Evolutionary conservation across 306 rosid genomes (phyloP).

Genomic region (Cyamopsis tetragonoloba): DNA sequence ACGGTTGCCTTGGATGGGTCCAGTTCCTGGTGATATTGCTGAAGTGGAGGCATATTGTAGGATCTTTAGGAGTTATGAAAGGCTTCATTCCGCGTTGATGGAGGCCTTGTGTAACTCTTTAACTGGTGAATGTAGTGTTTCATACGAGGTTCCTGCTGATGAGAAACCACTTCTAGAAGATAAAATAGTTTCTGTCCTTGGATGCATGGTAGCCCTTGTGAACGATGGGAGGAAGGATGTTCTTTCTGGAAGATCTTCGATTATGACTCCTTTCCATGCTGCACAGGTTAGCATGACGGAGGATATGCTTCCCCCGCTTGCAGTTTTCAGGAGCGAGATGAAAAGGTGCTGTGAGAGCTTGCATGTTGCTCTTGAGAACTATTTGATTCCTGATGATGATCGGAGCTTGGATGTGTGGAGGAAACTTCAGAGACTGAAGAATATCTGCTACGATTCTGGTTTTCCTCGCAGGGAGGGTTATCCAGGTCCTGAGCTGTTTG

Average conservation of each 20-base stretch:
- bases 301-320: conserved; percentile 76
- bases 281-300: conserved; percentile 41
- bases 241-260: conserved; percentile 71
- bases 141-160: conserved; percentile 53
- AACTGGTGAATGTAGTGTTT: conserved; percentile 78
- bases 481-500: conserved; percentile 69
- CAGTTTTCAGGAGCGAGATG: conserved; percentile 78
- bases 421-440: conserved; percentile 87
- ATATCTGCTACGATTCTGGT: conserved; percentile 89
- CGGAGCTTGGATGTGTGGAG: conserved; percentile 77
- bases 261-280: conserved; percentile 35
- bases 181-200: conserved; percentile 86
- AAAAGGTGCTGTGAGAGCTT: conserved; percentile 96
- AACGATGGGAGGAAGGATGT: conserved; percentile 72
- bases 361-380: conserved; percentile 82
- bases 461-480: conserved; percentile 59
- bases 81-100: conserved; percentile 70
- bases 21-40: conserved; percentile 94
- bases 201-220: conserved; percentile 75
- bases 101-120: conserved; percentile 74
- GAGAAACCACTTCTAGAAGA: conserved; percentile 76
- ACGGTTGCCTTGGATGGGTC: conserved; percentile 65
- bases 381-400: conserved; percentile 54
- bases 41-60: conserved; percentile 97
- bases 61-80: conserved; percentile 74